These are phyloP conservation scores for Trifolium repens DNA, from an alignment of 306 rosid genomes.

Conservation along the genomic window DNA sequence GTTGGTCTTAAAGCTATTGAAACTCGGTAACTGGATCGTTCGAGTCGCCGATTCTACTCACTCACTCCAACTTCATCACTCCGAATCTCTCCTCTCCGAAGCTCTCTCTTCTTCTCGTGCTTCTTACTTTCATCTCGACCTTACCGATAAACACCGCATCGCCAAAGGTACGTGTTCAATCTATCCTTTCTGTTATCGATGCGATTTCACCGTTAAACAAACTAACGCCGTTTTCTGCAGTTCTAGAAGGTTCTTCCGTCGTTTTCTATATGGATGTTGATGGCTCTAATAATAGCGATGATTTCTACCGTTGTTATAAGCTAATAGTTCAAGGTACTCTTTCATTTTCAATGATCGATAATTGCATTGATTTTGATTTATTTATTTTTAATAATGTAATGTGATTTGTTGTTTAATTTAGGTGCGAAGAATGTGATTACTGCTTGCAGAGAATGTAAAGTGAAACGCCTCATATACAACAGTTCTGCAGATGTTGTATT, in stretches of 20 bases:
- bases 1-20: slow-evolving; percentile 64
- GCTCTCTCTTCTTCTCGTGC: slow-evolving; percentile 76
- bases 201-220: slow-evolving; percentile 12
- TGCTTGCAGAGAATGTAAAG: slow-evolving; percentile 85
- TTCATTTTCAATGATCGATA: background rate
- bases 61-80: slow-evolving; percentile 55
- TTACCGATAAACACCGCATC: slow-evolving; percentile 58
- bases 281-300: slow-evolving; percentile 45
- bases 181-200: background rate
- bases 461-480: slow-evolving; percentile 74
- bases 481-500: slow-evolving; percentile 85
- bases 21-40: slow-evolving; percentile 72
- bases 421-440: slow-evolving; percentile 84
- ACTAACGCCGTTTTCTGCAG: slow-evolving; percentile 56
- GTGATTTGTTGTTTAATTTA: slow-evolving; percentile 46
- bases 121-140: slow-evolving; percentile 64
- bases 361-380: slow-evolving; percentile 27
- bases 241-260: slow-evolving; percentile 75
- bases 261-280: slow-evolving; percentile 72
- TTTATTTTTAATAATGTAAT: background rate
- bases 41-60: slow-evolving; percentile 80
- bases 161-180: slow-evolving; percentile 47
- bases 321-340: slow-evolving; percentile 74
- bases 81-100: slow-evolving; percentile 60
- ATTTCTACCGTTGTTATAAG: slow-evolving; percentile 63